Percentiles rank a stretch among this genome's conserved stretches.
Evolutionary conservation across 306 rosid genomes (phyloP).

Genomic region (Boehmeria nivea): DNA sequence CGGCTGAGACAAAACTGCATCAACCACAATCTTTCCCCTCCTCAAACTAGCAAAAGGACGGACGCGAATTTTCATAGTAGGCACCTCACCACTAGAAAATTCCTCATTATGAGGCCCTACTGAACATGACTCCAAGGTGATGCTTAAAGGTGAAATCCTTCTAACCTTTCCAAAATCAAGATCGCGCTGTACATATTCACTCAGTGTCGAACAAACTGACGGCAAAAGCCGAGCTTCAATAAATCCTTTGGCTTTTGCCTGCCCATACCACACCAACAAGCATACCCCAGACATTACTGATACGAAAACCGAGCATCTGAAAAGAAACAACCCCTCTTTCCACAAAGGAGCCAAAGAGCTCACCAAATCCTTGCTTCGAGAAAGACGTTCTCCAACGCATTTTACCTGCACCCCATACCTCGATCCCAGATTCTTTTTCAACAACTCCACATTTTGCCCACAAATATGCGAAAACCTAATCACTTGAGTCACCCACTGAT

Average conservation of each 20-base stretch:
- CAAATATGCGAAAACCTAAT: slow-evolving; percentile 49
- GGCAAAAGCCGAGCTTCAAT: slow-evolving; percentile 68
- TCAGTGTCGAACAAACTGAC: slow-evolving; percentile 64
- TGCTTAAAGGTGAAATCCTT: slow-evolving; percentile 74
- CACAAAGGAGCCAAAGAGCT: slow-evolving; percentile 45
- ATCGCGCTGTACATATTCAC: slow-evolving; percentile 71
- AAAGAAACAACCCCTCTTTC: slow-evolving; percentile 66
- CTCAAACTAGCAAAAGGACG: slow-evolving; percentile 77
- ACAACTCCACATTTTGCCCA: slow-evolving; percentile 57
- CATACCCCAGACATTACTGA: slow-evolving; percentile 70
- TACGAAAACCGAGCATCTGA: slow-evolving; percentile 64
- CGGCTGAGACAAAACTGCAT: slow-evolving; percentile 73
- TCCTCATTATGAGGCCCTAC: slow-evolving; percentile 73
- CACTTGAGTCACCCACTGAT: slow-evolving; percentile 43
- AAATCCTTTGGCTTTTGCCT: slow-evolving; percentile 57
- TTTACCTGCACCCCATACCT: slow-evolving; percentile 43
- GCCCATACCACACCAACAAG: slow-evolving; percentile 73
- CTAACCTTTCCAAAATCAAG: slow-evolving; percentile 72
- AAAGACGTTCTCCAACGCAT: slow-evolving; percentile 54
- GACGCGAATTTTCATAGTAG: slow-evolving; percentile 59
- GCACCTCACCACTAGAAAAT: slow-evolving; percentile 81
- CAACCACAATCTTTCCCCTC: slow-evolving; percentile 82
- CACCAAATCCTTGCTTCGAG: slow-evolving; percentile 38
- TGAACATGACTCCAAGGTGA: slow-evolving; percentile 78
- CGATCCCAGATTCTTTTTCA: slow-evolving; percentile 39